Percentiles rank a stretch among this genome's conserved stretches.
Evolutionary conservation across 495 filamentous ascomycete species (phyloP).

Genomic region (Neurospora sp.): DNA sequence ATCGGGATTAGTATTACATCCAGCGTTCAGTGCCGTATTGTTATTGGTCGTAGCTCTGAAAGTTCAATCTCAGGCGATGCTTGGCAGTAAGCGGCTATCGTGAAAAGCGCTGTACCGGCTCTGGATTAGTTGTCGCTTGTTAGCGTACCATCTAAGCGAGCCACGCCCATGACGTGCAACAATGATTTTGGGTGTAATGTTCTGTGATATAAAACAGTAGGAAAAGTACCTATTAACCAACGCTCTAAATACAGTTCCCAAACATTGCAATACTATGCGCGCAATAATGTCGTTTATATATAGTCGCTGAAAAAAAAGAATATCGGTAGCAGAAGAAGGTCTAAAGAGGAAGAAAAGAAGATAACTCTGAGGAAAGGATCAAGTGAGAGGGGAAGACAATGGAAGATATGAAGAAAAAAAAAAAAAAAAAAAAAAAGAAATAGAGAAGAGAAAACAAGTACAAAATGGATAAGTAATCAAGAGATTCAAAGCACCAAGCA

Average conservation of each 20-base stretch:
- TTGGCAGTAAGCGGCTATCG: not conserved
- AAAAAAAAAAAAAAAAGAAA: no score
- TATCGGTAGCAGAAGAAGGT: not conserved
- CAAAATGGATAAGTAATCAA: no score
- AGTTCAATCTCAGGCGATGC: no score
- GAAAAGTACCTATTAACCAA: not conserved
- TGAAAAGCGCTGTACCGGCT: not conserved
- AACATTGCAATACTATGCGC: not conserved
- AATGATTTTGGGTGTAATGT: not conserved
- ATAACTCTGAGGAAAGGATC: no score
- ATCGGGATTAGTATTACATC: no score
- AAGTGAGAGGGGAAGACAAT: no score
- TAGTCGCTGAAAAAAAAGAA: not conserved
- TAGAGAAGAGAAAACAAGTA: no score
- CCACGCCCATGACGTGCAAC: not conserved
- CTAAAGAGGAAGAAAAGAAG: no score
- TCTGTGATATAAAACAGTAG: not conserved
- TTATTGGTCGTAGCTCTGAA: no score
- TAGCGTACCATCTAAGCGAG: not conserved
- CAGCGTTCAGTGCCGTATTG: no score
- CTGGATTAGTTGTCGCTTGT: fast-evolving
- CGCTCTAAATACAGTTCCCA: not conserved
- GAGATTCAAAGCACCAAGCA: no score
- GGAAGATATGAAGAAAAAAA: no score
- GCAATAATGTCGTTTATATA: not conserved